Percentiles rank a stretch among this genome's conserved stretches.
phyloP scores from a whole-genome alignment of 768 basidiomycete species.

The Leccinum longicurvipes region DNA sequence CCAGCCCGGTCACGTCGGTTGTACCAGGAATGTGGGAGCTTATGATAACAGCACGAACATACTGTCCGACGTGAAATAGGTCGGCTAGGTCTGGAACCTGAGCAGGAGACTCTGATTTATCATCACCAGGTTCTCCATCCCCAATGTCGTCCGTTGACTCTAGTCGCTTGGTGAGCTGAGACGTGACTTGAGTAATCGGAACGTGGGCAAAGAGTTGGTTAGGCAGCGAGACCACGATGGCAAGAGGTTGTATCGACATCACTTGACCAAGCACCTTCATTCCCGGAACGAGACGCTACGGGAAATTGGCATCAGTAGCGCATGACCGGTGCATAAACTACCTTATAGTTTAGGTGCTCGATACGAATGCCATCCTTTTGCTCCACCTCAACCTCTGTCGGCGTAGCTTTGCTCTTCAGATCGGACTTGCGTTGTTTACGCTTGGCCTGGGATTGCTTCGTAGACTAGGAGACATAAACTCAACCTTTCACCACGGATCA shows the following conservation, averaged over 20 bases:
- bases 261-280: constrained; percentile 91
- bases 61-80: constrained; percentile 84
- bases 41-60: constrained; percentile 74
- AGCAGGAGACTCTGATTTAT: constrained; percentile 33
- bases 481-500: not conserved
- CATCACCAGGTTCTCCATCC: constrained; percentile 43
- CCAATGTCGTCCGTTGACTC: constrained; percentile 58
- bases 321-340: constrained; percentile 26
- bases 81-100: constrained; percentile 66
- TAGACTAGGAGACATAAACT: constrained; percentile 36
- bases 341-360: constrained; percentile 94
- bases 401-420: constrained; percentile 25
- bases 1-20: constrained; percentile 52
- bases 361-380: constrained; percentile 59
- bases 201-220: constrained; percentile 92
- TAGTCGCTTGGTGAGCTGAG: constrained; percentile 69
- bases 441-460: constrained; percentile 37
- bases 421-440: constrained; percentile 51
- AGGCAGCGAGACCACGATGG: constrained; percentile 90
- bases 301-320: constrained; percentile 4
- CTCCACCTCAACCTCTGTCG: constrained; percentile 26
- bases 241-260: constrained; percentile 80
- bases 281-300: constrained; percentile 71
- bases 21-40: constrained; percentile 66
- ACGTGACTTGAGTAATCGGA: constrained; percentile 89